A percentile compares a stretch with the other conserved stretches of the same genome.
These are phyloP conservation scores for Cutaneotrichosporon dermatis DNA, from an alignment of 1,284 basidiomycete genomes.

Conservation along the genomic window DNA sequence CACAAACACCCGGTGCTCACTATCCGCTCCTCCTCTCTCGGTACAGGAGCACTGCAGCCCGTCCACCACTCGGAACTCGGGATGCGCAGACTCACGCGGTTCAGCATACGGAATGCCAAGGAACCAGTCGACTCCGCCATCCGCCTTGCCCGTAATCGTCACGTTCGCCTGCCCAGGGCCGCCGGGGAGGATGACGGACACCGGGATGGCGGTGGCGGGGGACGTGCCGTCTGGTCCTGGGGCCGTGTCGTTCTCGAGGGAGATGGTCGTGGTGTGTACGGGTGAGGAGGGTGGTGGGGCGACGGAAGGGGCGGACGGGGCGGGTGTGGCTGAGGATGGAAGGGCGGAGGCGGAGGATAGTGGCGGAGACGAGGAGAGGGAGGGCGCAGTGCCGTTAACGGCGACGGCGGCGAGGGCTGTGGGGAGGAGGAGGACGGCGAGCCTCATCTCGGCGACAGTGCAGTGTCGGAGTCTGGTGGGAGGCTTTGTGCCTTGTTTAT, in stretches of 20 bases:
- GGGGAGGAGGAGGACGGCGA: too few species aligned
- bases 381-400: neutral
- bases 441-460: too few species aligned
- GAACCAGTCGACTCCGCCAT: neutral
- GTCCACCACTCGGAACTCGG: too few species aligned
- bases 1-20: too few species aligned
- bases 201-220: neutral
- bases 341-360: too few species aligned
- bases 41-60: too few species aligned
- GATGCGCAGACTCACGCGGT: slow-evolving; percentile 6
- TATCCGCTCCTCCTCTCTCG: too few species aligned
- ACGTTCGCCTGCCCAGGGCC: slow-evolving; percentile 26
- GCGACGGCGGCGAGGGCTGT: too few species aligned
- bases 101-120: slow-evolving; percentile 13
- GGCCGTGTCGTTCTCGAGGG: neutral
- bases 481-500: too few species aligned
- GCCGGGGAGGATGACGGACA: neutral
- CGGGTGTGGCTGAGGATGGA: too few species aligned
- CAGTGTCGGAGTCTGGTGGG: too few species aligned
- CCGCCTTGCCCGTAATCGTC: neutral
- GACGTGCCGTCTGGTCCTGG: neutral
- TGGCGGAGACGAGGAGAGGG: neutral
- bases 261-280: neutral
- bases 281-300: neutral
- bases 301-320: neutral